phyloP scores from a whole-genome alignment of 225 moss, liverwort and hornwort genomes.

The Bryum argenteum region DNA sequence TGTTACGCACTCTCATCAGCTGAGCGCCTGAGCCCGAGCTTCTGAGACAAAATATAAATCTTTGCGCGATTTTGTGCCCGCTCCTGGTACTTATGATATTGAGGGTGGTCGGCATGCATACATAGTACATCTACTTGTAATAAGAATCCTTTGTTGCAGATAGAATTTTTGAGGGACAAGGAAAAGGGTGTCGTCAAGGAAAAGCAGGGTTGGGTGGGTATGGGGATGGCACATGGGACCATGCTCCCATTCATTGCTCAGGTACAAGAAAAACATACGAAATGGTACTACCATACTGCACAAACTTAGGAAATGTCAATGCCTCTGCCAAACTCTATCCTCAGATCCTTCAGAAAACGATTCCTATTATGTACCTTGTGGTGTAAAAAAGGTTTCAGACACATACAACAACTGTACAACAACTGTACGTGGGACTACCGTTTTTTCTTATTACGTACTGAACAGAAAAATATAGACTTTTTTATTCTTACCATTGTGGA shows the following conservation, averaged over 20 bases:
- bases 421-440: too few relatives aligned
- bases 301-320: neutral
- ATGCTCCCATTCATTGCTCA: slow-evolving; percentile 7
- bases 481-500: too few relatives aligned
- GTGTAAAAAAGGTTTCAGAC: too few relatives aligned
- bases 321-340: neutral
- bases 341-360: neutral
- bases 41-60: too few relatives aligned
- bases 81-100: too few relatives aligned
- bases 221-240: neutral
- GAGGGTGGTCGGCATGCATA: neutral
- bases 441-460: too few relatives aligned
- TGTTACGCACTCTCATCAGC: too few relatives aligned
- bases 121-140: slow-evolving; percentile 17
- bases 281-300: neutral
- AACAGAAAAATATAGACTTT: too few relatives aligned
- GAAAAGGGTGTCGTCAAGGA: slow-evolving; percentile 23
- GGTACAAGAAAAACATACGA: neutral
- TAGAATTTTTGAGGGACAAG: slow-evolving; percentile 17
- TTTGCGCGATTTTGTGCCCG: too few relatives aligned
- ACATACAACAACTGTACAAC: too few relatives aligned
- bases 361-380: too few relatives aligned
- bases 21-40: too few relatives aligned
- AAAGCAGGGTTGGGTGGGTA: neutral
- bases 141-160: slow-evolving; percentile 6